These are phyloP conservation scores for Infundibulicybe gibba DNA, from an alignment of 768 basidiomycete species.

Conservation along the genomic window DNA sequence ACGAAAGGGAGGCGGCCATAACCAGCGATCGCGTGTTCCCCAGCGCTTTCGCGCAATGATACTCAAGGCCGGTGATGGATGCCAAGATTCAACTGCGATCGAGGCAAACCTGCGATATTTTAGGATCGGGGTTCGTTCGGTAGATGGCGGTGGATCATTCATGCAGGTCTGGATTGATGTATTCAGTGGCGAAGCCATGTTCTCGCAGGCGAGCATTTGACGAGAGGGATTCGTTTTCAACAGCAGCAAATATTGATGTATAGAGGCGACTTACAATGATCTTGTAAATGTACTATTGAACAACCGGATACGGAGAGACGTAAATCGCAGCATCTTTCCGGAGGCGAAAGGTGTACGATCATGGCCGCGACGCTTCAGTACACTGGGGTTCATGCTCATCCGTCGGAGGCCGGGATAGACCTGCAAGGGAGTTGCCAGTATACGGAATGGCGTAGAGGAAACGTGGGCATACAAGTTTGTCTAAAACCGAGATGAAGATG, in stretches of 20 bases:
- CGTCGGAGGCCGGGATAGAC: constrained; percentile 56
- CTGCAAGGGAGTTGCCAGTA: constrained; percentile 19
- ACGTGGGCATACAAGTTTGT: constrained; percentile 38
- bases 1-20: constrained; percentile 64
- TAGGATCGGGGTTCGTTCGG: background rate
- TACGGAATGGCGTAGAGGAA: background rate
- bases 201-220: constrained; percentile 47
- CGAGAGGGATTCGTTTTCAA: constrained; percentile 45
- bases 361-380: constrained; percentile 57
- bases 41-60: constrained; percentile 85
- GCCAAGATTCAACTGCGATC: constrained; percentile 75
- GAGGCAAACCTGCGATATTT: constrained; percentile 48
- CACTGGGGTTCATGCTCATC: constrained; percentile 48
- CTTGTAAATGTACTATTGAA: constrained; percentile 77
- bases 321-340: constrained; percentile 9
- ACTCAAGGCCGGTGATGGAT: constrained; percentile 80
- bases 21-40: constrained; percentile 86
- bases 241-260: constrained; percentile 26
- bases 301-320: constrained; percentile 32
- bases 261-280: constrained; percentile 32
- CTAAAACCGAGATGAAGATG: constrained; percentile 70
- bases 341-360: constrained; percentile 34
- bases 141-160: constrained; percentile 17
- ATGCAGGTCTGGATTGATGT: constrained; percentile 75
- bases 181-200: constrained; percentile 61